A percentile compares a stretch with the other conserved stretches of the same genome.
Evolutionary conservation across 2,329 filamentous ascomycete genomes (phyloP).

Genomic region (Alternaria dauci): DNA sequence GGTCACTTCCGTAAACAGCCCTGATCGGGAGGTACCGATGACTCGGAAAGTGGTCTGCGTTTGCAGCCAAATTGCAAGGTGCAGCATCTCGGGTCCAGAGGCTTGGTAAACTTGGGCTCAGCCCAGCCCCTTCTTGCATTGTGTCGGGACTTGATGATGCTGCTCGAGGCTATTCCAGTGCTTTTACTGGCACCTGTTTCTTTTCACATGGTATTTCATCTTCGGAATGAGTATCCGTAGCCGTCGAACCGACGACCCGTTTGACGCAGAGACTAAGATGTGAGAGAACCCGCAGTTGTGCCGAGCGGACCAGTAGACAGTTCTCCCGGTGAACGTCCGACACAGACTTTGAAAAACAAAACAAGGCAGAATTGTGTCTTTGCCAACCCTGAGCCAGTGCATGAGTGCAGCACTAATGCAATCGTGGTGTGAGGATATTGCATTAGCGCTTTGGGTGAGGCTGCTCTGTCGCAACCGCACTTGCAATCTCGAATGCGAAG

Average conservation of each 20-base stretch:
- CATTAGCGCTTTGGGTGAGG: conserved; percentile 28
- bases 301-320: conserved; percentile 11
- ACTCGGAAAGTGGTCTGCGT: conserved; percentile 27
- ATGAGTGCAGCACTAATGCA: conserved; percentile 13
- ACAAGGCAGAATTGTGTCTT: conserved; percentile 10
- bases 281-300: conserved; percentile 5
- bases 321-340: conserved; percentile 16
- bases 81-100: conserved; percentile 24
- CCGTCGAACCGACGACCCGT: conserved; percentile 13
- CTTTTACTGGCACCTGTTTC: neutral
- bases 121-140: conserved; percentile 12
- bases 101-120: conserved; percentile 8
- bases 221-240: conserved; percentile 6
- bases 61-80: conserved; percentile 21
- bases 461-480: conserved; percentile 17
- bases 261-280: conserved; percentile 4
- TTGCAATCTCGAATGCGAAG: conserved; percentile 7
- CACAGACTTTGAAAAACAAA: conserved; percentile 15
- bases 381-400: conserved; percentile 13
- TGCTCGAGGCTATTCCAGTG: neutral
- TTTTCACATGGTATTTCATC: neutral
- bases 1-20: conserved; percentile 5
- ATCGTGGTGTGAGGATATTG: conserved; percentile 23
- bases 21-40: conserved; percentile 29
- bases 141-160: neutral